Percentiles rank a stretch among this genome's conserved stretches.
These are phyloP conservation scores for Daldinia vernicosa DNA, from an alignment of 495 filamentous ascomycete genomes.

Conservation along the genomic window DNA sequence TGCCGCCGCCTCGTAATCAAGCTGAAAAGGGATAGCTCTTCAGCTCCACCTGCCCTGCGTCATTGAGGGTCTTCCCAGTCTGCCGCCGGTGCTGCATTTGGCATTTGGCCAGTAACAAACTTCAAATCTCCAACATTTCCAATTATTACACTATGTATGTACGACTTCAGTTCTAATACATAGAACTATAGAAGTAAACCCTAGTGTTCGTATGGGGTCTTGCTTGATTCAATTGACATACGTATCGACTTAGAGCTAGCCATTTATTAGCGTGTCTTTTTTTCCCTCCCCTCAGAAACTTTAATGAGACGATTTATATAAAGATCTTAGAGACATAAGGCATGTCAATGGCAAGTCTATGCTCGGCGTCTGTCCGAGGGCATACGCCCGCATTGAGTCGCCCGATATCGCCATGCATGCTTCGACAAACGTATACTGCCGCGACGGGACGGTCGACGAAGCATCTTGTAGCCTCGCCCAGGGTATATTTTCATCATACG, in stretches of 20 bases:
- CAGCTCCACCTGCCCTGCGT: conserved; percentile 28
- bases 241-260: conserved; percentile 21
- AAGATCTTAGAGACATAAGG: conserved; percentile 12
- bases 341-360: conserved; percentile 38
- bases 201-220: neutral
- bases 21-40: conserved; percentile 33
- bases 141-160: conserved; percentile 12
- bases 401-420: conserved; percentile 32
- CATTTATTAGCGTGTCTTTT: conserved; percentile 14
- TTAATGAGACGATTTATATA: conserved; percentile 21
- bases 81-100: conserved; percentile 1
- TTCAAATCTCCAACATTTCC: conserved; percentile 11
- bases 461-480: conserved; percentile 24
- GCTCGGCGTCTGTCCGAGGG: conserved; percentile 24
- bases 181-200: neutral
- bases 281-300: conserved; percentile 1
- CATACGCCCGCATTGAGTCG: conserved; percentile 3
- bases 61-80: conserved; percentile 37
- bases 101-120: conserved; percentile 11
- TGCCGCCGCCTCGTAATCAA: conserved; percentile 10
- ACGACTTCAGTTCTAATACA: conserved; percentile 5
- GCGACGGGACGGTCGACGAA: conserved; percentile 29
- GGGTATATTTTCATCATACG: conserved; percentile 33
- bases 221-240: conserved; percentile 2
- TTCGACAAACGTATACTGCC: conserved; percentile 22